phyloP scores from a whole-genome alignment of 139 green algal species.

The Limnomonas spitsbergensis region DNA sequence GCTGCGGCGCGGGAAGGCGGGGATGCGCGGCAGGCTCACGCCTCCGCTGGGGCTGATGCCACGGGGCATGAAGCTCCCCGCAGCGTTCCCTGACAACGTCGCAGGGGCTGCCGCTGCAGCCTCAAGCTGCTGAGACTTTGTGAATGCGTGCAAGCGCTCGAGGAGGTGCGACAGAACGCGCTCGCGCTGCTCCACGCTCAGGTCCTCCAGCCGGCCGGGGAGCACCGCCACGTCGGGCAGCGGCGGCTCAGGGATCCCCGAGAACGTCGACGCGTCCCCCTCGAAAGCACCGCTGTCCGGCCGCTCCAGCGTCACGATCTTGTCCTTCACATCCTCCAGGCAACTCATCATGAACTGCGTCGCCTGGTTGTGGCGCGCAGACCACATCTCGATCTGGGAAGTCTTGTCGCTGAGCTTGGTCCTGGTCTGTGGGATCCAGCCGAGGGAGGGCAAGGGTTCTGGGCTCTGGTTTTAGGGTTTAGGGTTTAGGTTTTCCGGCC shows the following conservation, averaged over 20 bases:
- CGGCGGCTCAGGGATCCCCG: not conserved
- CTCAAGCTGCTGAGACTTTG: not conserved
- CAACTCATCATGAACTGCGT: conserved; percentile 35
- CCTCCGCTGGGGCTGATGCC: no score
- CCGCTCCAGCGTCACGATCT: conserved; percentile 18
- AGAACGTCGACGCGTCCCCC: not conserved
- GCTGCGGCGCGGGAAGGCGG: not conserved
- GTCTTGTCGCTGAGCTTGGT: conserved; percentile 13
- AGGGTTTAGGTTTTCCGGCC: no score
- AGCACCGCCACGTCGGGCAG: not conserved
- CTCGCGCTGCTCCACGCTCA: conserved; percentile 43
- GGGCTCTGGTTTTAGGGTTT: no score
- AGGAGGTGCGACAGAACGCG: conserved; percentile 43
- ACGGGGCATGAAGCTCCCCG: not conserved
- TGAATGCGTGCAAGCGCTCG: conserved; percentile 33
- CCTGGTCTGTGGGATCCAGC: not conserved
- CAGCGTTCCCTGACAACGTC: no score
- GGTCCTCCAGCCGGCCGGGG: conserved; percentile 41
- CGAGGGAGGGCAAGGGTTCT: no score
- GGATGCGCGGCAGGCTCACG: not conserved
- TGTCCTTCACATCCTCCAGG: conserved; percentile 39
- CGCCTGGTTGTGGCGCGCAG: conserved; percentile 12
- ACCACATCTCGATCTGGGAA: conserved; percentile 16
- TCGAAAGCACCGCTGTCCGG: not conserved
- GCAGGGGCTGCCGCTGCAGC: not conserved